Evolutionary conservation across 2,329 filamentous ascomycete species (phyloP), one percentile per base, ranked within the genome.

Genomic region (Penicillium sp.): DNA sequence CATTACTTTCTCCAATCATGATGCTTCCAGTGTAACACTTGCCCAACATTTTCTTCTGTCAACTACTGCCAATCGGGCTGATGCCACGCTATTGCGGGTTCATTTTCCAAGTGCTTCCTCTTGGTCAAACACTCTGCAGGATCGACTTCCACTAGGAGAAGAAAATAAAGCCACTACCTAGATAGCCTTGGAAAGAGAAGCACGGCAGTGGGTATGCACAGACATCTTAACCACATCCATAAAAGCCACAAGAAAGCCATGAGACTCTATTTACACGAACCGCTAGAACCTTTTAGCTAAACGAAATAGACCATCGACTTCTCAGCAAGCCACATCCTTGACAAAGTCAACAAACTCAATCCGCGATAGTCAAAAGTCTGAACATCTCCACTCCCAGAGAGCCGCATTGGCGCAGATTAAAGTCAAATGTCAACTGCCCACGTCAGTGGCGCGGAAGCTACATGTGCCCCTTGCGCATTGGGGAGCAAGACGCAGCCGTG

Each of bases 61-160:
- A 16, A 39, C 40, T 48, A 42, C 46, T 47, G 13, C 35, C 16
- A 46, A 43, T 37, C 22, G 14, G 46, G 29, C 28, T 49, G 34
- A 24, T 29, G 34, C 41, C 40, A 45, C 40, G 36, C 20, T 28
- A 36, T 9, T 3, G 3, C 13, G 46, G 42, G 41, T 14, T 43
- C 46, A 26, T 13, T 11, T 28, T 3, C 44, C 46, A 41, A 13
- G 0, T 7, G 18, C 8, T 10, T n/a, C n/a, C 23, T 13, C 22
- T 40, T 45, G 36, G 36, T n/a, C n/a, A 6, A 39, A 0, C 9
- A 24, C 14, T 2, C 6, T 20, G 23, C 10, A n/a, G 18, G 18
- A 13, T 20, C 23, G 18, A 13, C n/a, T n/a, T 24, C 20, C 31
- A 31, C 29, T 9, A 14, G n/a, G 29, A 14, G n/a, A n/a, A 7